Percentiles rank a stretch among this genome's conserved stretches.
Conservation (phyloP, 768 basidiomycete species). For the Amanita rimosa region DNA sequence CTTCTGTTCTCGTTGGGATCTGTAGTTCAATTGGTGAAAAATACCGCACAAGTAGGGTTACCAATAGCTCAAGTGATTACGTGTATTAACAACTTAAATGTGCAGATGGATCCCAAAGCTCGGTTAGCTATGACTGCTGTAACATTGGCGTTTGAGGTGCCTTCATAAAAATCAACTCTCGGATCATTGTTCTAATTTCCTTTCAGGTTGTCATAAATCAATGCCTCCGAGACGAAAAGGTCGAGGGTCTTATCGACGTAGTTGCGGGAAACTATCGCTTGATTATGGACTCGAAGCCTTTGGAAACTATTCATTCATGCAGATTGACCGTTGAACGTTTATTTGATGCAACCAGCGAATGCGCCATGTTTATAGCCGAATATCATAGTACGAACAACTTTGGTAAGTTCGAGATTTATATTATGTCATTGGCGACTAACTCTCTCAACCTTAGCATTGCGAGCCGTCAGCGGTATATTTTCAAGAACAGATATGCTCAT, state of each 20-base stretch:
- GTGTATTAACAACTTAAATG: not conserved
- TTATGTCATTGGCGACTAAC: not conserved
- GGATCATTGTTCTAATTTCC: not conserved
- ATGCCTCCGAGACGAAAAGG: not conserved
- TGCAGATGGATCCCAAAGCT: not conserved
- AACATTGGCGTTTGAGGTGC: constrained; percentile 1
- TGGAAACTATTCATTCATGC: constrained; percentile 6
- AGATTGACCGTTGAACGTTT: constrained; percentile 2
- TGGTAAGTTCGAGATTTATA: not conserved
- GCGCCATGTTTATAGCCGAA: constrained; percentile 4
- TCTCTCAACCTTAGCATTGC: not conserved
- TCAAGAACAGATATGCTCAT: constrained; percentile 2
- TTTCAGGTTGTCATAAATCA: constrained; percentile 4
- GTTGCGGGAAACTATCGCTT: constrained; percentile 5
- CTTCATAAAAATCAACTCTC: no score
- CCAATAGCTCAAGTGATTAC: not conserved
- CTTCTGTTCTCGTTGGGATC: not conserved
- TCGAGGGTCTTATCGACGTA: constrained; percentile 1
- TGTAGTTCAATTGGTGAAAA: not conserved
- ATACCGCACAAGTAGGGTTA: not conserved
- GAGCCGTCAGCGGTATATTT: not conserved
- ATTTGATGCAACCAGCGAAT: constrained; percentile 4
- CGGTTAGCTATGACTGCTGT: not conserved
- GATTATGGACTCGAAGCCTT: constrained; percentile 2
- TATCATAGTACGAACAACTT: not conserved